These are phyloP conservation scores for Crataegus laevigata DNA, from an alignment of 306 rosid species.

Conservation along the genomic window DNA sequence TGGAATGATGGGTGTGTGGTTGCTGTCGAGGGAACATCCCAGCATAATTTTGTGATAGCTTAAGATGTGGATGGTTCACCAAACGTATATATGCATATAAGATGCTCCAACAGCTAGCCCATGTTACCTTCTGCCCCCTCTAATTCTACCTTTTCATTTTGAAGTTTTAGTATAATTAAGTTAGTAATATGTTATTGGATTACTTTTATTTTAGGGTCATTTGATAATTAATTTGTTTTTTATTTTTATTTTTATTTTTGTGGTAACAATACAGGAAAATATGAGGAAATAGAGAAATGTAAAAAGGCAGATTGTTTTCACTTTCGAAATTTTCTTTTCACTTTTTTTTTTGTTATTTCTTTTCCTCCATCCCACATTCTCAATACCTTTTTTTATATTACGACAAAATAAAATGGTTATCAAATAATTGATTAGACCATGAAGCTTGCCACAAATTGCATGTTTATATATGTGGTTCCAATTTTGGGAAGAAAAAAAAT, in stretches of 20 bases:
- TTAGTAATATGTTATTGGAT: neutral
- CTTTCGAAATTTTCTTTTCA: neutral
- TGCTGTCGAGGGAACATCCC: conserved; percentile 34
- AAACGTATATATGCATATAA: too few relatives aligned
- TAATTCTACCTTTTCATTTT: neutral
- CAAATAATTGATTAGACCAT: neutral
- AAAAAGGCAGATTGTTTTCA: too few relatives aligned
- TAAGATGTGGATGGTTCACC: conserved; percentile 22
- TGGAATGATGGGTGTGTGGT: conserved; percentile 20
- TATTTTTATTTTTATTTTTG: too few relatives aligned
- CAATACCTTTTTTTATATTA: too few relatives aligned
- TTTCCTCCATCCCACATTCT: neutral
- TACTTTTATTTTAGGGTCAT: too few relatives aligned
- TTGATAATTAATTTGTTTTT: too few relatives aligned
- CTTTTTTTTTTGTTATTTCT: neutral
- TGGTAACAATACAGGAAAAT: neutral
- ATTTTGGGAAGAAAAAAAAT: too few relatives aligned
- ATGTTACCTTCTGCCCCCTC: neutral
- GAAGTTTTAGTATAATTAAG: neutral
- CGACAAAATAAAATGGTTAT: too few relatives aligned
- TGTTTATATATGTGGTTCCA: neutral
- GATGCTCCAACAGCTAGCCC: conserved; percentile 19
- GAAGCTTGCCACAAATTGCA: neutral
- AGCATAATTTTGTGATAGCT: conserved; percentile 5
- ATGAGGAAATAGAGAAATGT: neutral